Conservation (phyloP, 148 eudicot genomes). For the Gaultheria prostrata region DNA sequence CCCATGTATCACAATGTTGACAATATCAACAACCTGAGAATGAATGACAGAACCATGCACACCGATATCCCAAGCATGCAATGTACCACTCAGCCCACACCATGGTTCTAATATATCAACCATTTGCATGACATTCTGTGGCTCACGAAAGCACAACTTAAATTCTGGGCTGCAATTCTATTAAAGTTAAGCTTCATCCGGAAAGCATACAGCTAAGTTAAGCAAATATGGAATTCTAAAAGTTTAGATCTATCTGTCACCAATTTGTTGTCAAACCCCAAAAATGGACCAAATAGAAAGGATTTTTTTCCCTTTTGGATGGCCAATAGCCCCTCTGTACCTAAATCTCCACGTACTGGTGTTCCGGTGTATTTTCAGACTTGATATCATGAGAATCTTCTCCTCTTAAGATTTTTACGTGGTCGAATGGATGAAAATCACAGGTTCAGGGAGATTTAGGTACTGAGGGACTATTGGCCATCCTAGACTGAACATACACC, state of each 20-base stretch:
- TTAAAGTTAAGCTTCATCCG: background rate
- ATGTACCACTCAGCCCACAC: background rate
- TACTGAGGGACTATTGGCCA: too few species aligned
- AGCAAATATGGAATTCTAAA: background rate
- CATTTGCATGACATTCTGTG: background rate
- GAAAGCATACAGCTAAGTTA: too few species aligned
- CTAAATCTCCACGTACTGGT: too few species aligned
- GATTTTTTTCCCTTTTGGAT: background rate
- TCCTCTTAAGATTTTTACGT: too few species aligned
- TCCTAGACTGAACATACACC: too few species aligned
- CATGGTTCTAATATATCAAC: background rate
- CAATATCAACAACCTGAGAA: background rate
- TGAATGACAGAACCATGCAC: background rate
- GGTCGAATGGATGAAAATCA: too few species aligned
- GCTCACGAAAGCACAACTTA: background rate
- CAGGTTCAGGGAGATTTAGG: too few species aligned
- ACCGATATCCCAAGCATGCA: background rate
- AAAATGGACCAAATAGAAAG: background rate
- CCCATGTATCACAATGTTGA: background rate
- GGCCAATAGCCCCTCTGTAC: background rate
- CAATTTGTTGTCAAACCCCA: background rate
- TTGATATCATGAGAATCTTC: too few species aligned
- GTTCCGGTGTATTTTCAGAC: too few species aligned
- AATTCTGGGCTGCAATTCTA: background rate
- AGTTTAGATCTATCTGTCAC: background rate